Conservation (phyloP, 164 flowering plant genomes). For the Malania oleifera region DNA sequence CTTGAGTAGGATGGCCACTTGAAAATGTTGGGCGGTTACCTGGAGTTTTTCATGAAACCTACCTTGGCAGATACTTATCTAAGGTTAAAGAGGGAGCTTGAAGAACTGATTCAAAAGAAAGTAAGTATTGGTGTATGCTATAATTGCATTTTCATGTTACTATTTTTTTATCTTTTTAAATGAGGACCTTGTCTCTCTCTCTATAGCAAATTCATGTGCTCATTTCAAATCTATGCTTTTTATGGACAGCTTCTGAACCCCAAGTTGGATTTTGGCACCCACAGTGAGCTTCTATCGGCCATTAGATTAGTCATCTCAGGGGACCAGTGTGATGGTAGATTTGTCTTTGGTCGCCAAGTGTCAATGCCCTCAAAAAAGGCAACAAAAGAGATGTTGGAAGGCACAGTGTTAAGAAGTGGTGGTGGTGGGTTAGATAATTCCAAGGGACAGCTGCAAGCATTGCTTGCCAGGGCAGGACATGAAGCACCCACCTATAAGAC, state of each 20-base stretch:
- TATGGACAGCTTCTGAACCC: conserved; percentile 68
- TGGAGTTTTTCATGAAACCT: conserved; percentile 90
- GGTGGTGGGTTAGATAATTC: conserved; percentile 84
- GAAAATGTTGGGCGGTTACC: conserved; percentile 84
- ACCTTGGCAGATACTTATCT: conserved; percentile 49
- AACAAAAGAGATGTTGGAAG: conserved; percentile 15
- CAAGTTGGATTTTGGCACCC: conserved; percentile 36
- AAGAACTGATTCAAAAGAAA: conserved; percentile 67
- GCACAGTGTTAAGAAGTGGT: conserved; percentile 32
- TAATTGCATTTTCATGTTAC: too few species aligned
- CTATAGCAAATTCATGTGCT: too few species aligned
- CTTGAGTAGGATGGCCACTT: conserved; percentile 79
- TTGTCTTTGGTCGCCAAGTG: conserved; percentile 56
- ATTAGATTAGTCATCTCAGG: conserved; percentile 62
- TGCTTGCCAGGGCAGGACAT: conserved; percentile 73
- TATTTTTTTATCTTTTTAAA: too few species aligned
- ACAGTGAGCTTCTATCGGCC: conserved; percentile 64
- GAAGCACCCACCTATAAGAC: conserved; percentile 58
- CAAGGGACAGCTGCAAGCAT: conserved; percentile 80
- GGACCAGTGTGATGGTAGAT: conserved; percentile 70
- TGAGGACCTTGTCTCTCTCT: too few species aligned
- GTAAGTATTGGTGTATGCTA: conserved; percentile 47
- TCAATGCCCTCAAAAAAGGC: conserved; percentile 26
- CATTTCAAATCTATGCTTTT: too few species aligned
- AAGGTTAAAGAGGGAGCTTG: conserved; percentile 60